Evolutionary conservation across 164 flowering plant species (phyloP), one percentile per base, ranked within the genome.

Genomic region (Kingdonia uniflora): DNA sequence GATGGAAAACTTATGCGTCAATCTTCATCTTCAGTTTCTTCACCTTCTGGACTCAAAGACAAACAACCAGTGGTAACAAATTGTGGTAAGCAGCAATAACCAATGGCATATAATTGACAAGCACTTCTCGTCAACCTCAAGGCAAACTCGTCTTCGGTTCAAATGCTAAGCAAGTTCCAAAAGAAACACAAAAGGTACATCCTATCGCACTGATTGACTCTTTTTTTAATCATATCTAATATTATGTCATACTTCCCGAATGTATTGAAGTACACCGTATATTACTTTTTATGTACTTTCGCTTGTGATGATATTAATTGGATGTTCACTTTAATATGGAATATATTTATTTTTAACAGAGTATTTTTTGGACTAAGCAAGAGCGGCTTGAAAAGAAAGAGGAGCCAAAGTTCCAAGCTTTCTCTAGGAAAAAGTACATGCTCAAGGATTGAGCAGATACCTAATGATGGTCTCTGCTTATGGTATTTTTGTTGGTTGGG

Each of bases 81-180:
- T 65, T 75, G 73, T 65, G 73, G 68, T 54, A 65, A 60, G 2
- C 65, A 72, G 63, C 49, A 65, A 35, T 62, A 83, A 24, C 40
- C 68, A 11, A 8, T 29, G 6, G 76, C 68, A 11, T 68, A 88
- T 26, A 74, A 73, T 60, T 73, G 86, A 24, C 78, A 75, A 62
- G 62, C 38, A 49, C 62, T 20, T 49, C 76, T 47, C 78, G 80
- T 17, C 87, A n/a, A 29, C 35, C 89, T 48, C 82, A 85, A 41
- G 97, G 99, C 40, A 92, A 92, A 77, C 95, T 88, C 51, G 97
- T 92, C 19, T 92, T 92, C 63, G 97, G 97, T 17, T 74, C 95
- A 45, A 84, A 76, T 57, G 66, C 62, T 16, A 75, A 65, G 54
- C 79, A 70, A 10, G n/a, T 70, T 19, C 60, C 79, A 0, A 81